These are phyloP conservation scores for Anthracocystis setariae DNA, from an alignment of 1,284 basidiomycete species.

Conservation along the genomic window DNA sequence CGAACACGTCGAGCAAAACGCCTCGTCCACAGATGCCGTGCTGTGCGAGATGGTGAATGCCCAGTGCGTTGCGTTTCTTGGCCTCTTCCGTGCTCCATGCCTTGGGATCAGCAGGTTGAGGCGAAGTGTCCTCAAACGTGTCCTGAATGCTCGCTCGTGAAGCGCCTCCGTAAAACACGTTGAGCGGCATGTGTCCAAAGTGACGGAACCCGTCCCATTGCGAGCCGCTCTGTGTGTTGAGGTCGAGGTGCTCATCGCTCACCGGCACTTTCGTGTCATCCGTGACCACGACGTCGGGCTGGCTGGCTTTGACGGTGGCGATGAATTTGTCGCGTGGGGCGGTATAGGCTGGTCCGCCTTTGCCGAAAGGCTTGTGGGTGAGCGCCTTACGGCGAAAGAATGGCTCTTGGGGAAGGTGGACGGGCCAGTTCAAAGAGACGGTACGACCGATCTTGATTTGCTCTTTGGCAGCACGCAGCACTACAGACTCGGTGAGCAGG, in stretches of 20 bases:
- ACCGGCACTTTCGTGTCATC: conserved; percentile 36
- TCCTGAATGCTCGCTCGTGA: conserved; percentile 48
- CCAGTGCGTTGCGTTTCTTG: conserved; percentile 37
- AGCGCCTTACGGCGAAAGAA: conserved; percentile 51
- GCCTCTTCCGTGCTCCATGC: conserved; percentile 23
- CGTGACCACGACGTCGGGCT: conserved; percentile 20
- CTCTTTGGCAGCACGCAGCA: conserved; percentile 74
- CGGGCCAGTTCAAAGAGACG: conserved; percentile 56
- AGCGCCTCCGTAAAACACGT: conserved; percentile 56
- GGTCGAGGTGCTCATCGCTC: conserved; percentile 62
- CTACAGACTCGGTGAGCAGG: conserved; percentile 75
- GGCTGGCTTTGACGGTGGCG: conserved; percentile 12
- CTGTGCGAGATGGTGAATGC: conserved; percentile 70
- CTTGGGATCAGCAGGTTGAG: conserved; percentile 31
- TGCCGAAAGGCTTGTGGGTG: conserved; percentile 45
- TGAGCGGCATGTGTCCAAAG: conserved; percentile 56
- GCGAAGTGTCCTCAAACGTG: conserved; percentile 22
- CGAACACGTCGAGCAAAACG: conserved; percentile 75
- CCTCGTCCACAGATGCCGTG: conserved; percentile 80
- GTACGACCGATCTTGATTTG: conserved; percentile 71
- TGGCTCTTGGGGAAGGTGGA: conserved; percentile 56
- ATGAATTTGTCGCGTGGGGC: conserved; percentile 31
- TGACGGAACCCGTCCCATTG: conserved; percentile 76
- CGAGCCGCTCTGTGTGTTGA: conserved; percentile 80
- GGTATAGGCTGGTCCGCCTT: conserved; percentile 32